phyloP scores from a whole-genome alignment of 768 basidiomycete genomes.

The Lactarius sanguifluus region DNA sequence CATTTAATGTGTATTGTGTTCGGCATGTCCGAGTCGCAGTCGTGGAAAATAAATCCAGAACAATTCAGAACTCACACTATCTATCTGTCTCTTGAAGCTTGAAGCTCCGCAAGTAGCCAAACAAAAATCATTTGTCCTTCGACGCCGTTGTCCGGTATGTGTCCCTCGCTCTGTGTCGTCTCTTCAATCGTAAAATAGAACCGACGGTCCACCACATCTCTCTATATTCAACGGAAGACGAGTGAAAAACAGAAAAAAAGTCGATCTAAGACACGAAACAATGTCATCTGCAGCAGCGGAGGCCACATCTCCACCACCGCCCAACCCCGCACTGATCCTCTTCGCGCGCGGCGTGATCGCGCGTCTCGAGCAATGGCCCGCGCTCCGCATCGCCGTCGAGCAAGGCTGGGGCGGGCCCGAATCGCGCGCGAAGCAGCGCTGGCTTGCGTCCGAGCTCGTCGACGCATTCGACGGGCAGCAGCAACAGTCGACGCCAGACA shows the following conservation, averaged over 20 bases:
- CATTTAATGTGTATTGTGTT: conserved; percentile 20
- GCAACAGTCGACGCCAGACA: conserved; percentile 45
- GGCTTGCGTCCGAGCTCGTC: conserved; percentile 80
- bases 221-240: neutral
- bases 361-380: conserved; percentile 81
- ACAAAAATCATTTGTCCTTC: neutral
- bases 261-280: neutral
- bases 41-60: conserved; percentile 11
- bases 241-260: neutral
- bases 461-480: conserved; percentile 60
- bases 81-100: conserved; percentile 1
- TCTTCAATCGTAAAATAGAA: neutral
- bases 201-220: neutral
- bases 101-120: neutral
- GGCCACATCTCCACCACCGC: conserved; percentile 30
- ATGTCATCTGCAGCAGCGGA: conserved; percentile 9
- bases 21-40: conserved; percentile 6
- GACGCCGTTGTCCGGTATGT: neutral
- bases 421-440: conserved; percentile 68
- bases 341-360: conserved; percentile 89
- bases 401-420: conserved; percentile 85
- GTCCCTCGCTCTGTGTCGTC: neutral
- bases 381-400: conserved; percentile 80
- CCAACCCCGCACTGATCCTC: conserved; percentile 54
- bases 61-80: conserved; percentile 12